These are phyloP conservation scores for Neofusicoccum parvum DNA, from an alignment of 2,329 filamentous ascomycete genomes.

Conservation along the genomic window DNA sequence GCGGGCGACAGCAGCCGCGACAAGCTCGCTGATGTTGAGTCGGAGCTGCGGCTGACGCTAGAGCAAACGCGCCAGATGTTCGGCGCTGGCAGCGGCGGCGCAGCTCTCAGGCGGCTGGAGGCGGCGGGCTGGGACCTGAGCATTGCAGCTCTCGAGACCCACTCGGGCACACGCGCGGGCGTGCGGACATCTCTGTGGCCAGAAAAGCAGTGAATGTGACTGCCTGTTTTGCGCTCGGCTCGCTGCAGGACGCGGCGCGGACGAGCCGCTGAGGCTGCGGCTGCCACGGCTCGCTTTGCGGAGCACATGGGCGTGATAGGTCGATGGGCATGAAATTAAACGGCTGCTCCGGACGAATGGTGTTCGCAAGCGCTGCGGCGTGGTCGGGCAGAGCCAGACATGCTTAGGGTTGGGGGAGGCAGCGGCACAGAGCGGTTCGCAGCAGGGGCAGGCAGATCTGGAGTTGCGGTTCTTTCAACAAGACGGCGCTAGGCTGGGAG, in stretches of 20 bases:
- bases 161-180: slow-evolving; percentile 46
- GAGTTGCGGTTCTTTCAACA: background rate
- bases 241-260: background rate
- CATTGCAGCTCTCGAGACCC: slow-evolving; percentile 67
- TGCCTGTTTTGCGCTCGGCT: background rate
- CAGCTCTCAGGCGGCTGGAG: slow-evolving; percentile 10
- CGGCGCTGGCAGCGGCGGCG: slow-evolving; percentile 29
- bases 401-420: background rate
- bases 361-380: background rate
- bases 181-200: slow-evolving; percentile 14
- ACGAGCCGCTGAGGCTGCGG: background rate
- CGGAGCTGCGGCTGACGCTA: slow-evolving; percentile 34
- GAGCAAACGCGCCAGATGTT: slow-evolving; percentile 47
- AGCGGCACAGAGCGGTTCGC: background rate
- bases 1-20: slow-evolving; percentile 5
- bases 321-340: slow-evolving; percentile 6
- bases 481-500: background rate
- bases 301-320: background rate
- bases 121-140: slow-evolving; percentile 67
- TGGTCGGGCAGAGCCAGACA: background rate
- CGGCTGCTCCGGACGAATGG: background rate
- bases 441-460: background rate
- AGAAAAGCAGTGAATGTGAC: slow-evolving; percentile 14
- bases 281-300: no score
- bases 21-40: background rate